These are phyloP conservation scores for Hyphodiscus hymeniophilus DNA, from an alignment of 495 filamentous ascomycete species.

Conservation along the genomic window DNA sequence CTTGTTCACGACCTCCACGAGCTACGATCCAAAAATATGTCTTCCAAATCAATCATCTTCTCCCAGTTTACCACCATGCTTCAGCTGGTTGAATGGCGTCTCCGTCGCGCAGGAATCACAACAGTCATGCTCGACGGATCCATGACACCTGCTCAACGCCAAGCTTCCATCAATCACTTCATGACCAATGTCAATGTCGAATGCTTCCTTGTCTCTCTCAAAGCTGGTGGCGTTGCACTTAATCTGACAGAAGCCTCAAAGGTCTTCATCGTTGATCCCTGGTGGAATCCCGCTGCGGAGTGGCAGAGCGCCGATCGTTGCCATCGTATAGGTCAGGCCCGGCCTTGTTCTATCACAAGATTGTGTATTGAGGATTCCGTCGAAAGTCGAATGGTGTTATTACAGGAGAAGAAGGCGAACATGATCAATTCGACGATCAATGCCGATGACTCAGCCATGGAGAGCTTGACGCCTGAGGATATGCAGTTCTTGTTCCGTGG, in stretches of 20 bases:
- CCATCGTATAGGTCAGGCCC: slow-evolving; percentile 90
- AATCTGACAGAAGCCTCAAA: slow-evolving; percentile 90
- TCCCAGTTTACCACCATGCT: slow-evolving; percentile 98
- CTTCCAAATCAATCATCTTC: slow-evolving; percentile 94
- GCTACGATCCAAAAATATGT: slow-evolving; percentile 80
- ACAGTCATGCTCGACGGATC: slow-evolving; percentile 95
- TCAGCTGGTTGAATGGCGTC: slow-evolving; percentile 92
- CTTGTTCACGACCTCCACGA: slow-evolving; percentile 88
- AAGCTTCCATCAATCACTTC: slow-evolving; percentile 84
- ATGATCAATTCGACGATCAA: slow-evolving; percentile 97
- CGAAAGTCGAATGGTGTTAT: slow-evolving; percentile 83
- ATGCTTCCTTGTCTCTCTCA: slow-evolving; percentile 89
- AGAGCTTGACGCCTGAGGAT: slow-evolving; percentile 81
- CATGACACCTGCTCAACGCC: slow-evolving; percentile 89
- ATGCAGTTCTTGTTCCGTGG: slow-evolving; percentile 92
- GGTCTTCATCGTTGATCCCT: slow-evolving; percentile 94
- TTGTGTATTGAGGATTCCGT: slow-evolving; percentile 94
- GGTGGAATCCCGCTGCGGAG: slow-evolving; percentile 97
- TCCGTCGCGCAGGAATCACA: slow-evolving; percentile 89
- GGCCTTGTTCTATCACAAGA: slow-evolving; percentile 88
- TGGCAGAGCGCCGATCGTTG: slow-evolving; percentile 97
- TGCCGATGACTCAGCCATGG: slow-evolving; percentile 77
- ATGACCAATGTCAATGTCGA: slow-evolving; percentile 91
- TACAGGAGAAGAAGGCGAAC: slow-evolving; percentile 96
- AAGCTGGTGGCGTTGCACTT: slow-evolving; percentile 90